Evolutionary conservation across 2,329 filamentous ascomycete species (phyloP).

Genomic region (Aschersonia sp.): DNA sequence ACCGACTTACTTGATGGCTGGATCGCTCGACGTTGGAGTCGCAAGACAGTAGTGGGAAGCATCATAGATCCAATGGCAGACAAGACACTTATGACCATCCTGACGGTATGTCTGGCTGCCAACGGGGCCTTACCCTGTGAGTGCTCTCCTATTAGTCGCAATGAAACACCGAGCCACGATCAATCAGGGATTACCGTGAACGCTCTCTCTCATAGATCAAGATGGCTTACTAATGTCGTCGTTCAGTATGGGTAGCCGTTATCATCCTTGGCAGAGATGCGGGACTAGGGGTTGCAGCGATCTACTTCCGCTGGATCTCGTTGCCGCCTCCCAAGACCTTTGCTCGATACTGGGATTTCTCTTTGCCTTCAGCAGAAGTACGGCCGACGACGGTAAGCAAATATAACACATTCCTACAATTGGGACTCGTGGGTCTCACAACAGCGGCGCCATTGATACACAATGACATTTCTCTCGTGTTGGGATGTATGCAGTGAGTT

Average conservation of each 20-base stretch:
- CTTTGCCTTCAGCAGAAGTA: conserved; percentile 73
- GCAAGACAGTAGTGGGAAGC: conserved; percentile 86
- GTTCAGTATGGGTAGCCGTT: conserved; percentile 65
- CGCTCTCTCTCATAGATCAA: neutral
- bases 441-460: conserved; percentile 65
- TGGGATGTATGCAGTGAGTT: conserved; percentile 50
- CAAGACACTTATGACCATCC: conserved; percentile 86
- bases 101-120: conserved; percentile 72
- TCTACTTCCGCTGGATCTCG: conserved; percentile 94
- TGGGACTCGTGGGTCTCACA: conserved; percentile 73
- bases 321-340: conserved; percentile 90
- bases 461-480: conserved; percentile 36
- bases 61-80: conserved; percentile 96
- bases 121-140: conserved; percentile 70
- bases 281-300: conserved; percentile 67
- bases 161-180: neutral
- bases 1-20: conserved; percentile 90
- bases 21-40: conserved; percentile 77
- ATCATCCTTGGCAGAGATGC: conserved; percentile 84
- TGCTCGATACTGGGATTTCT: conserved; percentile 92
- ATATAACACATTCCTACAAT: conserved; percentile 85
- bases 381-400: conserved; percentile 75
- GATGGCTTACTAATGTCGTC: neutral
- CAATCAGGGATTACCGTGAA: neutral
- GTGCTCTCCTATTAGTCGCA: conserved; percentile 12